These are phyloP conservation scores for Hansenula lynferdii DNA, from an alignment of 1,139 yeast genomes.

Conservation along the genomic window DNA sequence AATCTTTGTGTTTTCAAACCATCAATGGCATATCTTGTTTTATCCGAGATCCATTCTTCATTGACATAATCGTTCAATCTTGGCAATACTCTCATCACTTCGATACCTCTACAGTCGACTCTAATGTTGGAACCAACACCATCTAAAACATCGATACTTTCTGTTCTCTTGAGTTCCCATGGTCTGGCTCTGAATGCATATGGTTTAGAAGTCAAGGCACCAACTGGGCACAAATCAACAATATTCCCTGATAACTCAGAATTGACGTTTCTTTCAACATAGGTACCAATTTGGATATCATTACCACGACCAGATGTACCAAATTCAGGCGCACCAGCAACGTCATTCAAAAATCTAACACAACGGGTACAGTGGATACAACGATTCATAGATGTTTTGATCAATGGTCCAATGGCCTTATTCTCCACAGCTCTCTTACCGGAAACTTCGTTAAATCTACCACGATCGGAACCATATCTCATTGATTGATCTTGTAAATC, in stretches of 20 bases:
- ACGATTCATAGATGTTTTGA: constrained; percentile 89
- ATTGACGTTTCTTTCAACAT: constrained; percentile 79
- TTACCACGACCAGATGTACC: constrained; percentile 91
- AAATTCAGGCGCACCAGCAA: constrained; percentile 90
- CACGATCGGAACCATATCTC: constrained; percentile 83
- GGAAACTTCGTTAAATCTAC: constrained; percentile 73
- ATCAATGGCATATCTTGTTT: constrained; percentile 81
- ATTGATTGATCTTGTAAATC: constrained; percentile 86
- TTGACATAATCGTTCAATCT: constrained; percentile 82
- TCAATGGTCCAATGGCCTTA: constrained; percentile 86
- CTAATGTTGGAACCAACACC: constrained; percentile 80
- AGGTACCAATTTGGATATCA: constrained; percentile 89
- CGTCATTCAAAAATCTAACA: constrained; percentile 85
- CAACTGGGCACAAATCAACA: constrained; percentile 88
- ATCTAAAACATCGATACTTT: constrained; percentile 81
- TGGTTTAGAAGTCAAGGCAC: constrained; percentile 87
- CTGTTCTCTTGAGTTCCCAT: constrained; percentile 91
- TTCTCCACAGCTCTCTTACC: constrained; percentile 92
- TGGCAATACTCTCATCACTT: constrained; percentile 85
- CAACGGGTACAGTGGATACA: constrained; percentile 94
- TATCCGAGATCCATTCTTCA: constrained; percentile 92
- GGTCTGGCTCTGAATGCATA: constrained; percentile 91
- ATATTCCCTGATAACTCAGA: constrained; percentile 87
- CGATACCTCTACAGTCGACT: constrained; percentile 84
- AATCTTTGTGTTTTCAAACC: constrained; percentile 85